A percentile compares a stretch with the other conserved stretches of the same genome.
Evolutionary conservation across 2,329 filamentous ascomycete genomes (phyloP).

Genomic region (Fusarium vanettenii): DNA sequence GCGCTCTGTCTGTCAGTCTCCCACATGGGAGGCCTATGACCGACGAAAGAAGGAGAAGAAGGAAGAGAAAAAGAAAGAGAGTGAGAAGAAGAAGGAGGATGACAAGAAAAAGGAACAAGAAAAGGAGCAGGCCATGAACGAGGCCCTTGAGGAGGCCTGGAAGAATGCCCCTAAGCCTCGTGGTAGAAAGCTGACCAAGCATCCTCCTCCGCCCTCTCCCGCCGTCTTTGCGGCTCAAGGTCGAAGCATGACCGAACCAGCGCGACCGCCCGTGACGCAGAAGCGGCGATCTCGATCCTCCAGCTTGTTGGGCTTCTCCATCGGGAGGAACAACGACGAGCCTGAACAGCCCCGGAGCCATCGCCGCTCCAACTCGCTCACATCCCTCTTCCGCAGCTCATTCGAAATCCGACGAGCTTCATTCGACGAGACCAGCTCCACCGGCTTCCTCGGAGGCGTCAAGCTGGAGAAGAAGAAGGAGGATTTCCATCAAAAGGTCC

Average conservation of each 20-base stretch:
- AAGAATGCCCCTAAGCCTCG: constrained; percentile 39
- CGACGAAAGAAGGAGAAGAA: constrained; percentile 66
- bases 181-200: constrained; percentile 48
- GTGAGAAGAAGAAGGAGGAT: constrained; percentile 48
- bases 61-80: constrained; percentile 57
- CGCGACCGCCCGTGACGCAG: constrained; percentile 14
- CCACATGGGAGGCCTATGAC: constrained; percentile 70
- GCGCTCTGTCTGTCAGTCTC: constrained; percentile 67
- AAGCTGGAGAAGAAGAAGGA: constrained; percentile 55
- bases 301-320: constrained; percentile 42
- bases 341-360: constrained; percentile 36
- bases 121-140: constrained; percentile 26
- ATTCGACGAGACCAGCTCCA: constrained; percentile 45
- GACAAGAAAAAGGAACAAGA: constrained; percentile 31
- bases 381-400: constrained; percentile 49
- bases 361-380: constrained; percentile 52
- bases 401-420: constrained; percentile 51
- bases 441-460: constrained; percentile 55
- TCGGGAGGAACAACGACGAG: constrained; percentile 37
- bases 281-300: constrained; percentile 43
- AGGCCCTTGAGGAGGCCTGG: constrained; percentile 38
- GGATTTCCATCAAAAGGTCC: constrained; percentile 45
- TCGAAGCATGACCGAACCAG: constrained; percentile 34
- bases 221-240: constrained; percentile 17
- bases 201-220: constrained; percentile 45